Evolutionary conservation across 331 rosid species (phyloP).

Genomic region (Quercus tomentella): DNA sequence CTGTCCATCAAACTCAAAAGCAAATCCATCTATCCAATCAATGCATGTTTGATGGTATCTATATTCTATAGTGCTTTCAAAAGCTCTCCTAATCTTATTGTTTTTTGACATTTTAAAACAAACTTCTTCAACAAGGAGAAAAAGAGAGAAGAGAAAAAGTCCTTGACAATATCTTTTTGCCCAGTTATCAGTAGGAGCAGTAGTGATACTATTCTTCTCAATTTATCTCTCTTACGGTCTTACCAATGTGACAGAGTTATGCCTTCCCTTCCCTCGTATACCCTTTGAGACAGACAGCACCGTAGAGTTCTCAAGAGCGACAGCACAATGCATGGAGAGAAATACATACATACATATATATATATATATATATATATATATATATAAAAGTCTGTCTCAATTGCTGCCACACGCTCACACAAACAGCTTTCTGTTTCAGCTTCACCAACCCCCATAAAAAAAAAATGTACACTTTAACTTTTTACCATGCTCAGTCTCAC

Average conservation of each 20-base stretch:
- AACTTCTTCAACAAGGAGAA: too few relatives aligned
- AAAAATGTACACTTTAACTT: not conserved
- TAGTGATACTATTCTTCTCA: too few relatives aligned
- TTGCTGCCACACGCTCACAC: not conserved
- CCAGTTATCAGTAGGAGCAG: too few relatives aligned
- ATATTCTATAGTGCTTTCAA: not conserved
- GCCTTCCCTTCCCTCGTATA: not conserved
- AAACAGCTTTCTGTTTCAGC: not conserved
- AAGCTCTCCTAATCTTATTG: not conserved
- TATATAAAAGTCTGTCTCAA: not conserved
- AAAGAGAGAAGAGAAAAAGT: too few relatives aligned
- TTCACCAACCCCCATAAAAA: slow-evolving; percentile 7
- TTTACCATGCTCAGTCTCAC: too few relatives aligned
- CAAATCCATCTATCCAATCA: slow-evolving; percentile 17
- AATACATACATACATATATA: too few relatives aligned
- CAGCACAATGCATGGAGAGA: slow-evolving; percentile 9
- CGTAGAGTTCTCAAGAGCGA: slow-evolving; percentile 28
- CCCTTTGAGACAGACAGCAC: slow-evolving; percentile 8
- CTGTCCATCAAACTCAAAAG: slow-evolving; percentile 22
- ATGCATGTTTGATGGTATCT: not conserved
- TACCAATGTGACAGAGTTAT: not conserved
- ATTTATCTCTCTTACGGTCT: not conserved
- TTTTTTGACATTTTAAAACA: too few relatives aligned
- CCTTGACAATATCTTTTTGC: too few relatives aligned
- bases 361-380: too few relatives aligned